Conservation (phyloP, 306 rosid species). For the Cucurbita ficifolia region DNA sequence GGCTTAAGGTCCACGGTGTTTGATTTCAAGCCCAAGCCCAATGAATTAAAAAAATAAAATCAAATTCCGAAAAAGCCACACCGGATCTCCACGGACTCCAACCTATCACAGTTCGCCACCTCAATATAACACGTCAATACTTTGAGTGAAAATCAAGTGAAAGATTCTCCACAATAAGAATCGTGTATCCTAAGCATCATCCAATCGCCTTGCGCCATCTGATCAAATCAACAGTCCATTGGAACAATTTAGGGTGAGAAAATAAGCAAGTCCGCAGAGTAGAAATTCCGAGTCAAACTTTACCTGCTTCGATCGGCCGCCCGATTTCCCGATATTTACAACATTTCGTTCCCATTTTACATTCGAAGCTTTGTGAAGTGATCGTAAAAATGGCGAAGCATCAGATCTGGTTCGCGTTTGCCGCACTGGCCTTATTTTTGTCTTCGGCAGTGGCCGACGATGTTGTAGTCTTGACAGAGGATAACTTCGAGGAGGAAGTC, state of each 20-base stretch:
- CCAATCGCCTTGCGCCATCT: not conserved
- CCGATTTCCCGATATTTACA: not conserved
- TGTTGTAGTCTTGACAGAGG: slow-evolving; percentile 50
- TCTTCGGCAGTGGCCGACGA: slow-evolving; percentile 46
- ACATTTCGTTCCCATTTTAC: not conserved
- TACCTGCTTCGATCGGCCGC: not conserved
- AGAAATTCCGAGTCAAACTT: not conserved
- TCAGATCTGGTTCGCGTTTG: slow-evolving; percentile 25
- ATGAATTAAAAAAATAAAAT: not conserved
- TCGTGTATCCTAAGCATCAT: not conserved
- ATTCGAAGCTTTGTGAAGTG: not conserved
- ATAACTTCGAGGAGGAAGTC: slow-evolving; percentile 52
- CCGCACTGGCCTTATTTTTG: slow-evolving; percentile 25
- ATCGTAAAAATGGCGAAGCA: slow-evolving; percentile 27
- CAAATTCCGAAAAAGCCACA: not conserved
- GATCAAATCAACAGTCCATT: not conserved
- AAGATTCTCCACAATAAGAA: not conserved
- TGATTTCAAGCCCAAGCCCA: not conserved
- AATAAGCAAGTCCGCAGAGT: not conserved
- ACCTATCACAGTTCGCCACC: slow-evolving; percentile 9
- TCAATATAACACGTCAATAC: slow-evolving; percentile 6
- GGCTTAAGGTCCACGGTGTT: not conserved
- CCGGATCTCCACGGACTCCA: not conserved
- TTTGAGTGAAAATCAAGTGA: not conserved
- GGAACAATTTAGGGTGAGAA: not conserved